Conservation (phyloP, 306 rosid species). For the Glycine latifolia region DNA sequence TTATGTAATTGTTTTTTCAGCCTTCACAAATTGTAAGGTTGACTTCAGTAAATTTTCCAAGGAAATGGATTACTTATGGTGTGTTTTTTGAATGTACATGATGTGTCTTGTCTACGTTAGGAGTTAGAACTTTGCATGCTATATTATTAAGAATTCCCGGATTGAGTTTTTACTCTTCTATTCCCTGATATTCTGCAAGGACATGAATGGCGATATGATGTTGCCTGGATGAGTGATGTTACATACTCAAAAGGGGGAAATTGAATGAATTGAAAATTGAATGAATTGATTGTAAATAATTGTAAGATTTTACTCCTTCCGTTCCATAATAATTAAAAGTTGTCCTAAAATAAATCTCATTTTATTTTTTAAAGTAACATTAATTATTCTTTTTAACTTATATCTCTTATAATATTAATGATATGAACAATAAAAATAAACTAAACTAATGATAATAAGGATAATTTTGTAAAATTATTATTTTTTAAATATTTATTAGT, state of each 20-base stretch:
- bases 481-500: too few relatives aligned
- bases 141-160: constrained; percentile 18
- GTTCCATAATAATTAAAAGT: too few relatives aligned
- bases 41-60: constrained; percentile 40
- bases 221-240: background rate
- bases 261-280: background rate
- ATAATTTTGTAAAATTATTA: too few relatives aligned
- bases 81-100: constrained; percentile 3
- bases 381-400: too few relatives aligned
- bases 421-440: too few relatives aligned
- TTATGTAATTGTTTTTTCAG: constrained; percentile 34
- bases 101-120: constrained; percentile 20
- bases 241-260: background rate
- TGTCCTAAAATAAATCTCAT: too few relatives aligned
- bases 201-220: background rate
- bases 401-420: too few relatives aligned
- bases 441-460: too few relatives aligned
- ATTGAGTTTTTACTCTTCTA: background rate
- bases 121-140: background rate
- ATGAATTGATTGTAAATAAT: background rate
- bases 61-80: constrained; percentile 21
- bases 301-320: too few relatives aligned
- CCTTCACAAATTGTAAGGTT: background rate
- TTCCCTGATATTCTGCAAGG: background rate
- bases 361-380: too few relatives aligned